Base-by-base conservation (phyloP, 202 grass and related monocot species). In the Zizania palustris region DNA sequence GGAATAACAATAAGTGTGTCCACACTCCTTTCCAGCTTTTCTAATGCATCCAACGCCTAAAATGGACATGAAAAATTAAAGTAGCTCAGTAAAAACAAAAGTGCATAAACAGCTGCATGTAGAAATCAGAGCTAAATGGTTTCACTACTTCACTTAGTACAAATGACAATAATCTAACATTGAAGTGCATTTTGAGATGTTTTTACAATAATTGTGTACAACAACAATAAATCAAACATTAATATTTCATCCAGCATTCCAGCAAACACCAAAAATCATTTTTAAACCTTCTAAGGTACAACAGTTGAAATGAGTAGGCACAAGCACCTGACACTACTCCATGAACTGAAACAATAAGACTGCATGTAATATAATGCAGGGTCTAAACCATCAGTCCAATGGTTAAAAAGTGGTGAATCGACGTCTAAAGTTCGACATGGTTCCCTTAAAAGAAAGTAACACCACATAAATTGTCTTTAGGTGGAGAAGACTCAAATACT, bases 1-100 rank as follows among this genome's bases (percentile, higher is more conserved):
- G 91, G 95, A 45, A 98, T 98, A 49, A 98, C 95, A 59, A 94
- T 94, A 35, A 98, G 95, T 22, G 96, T 95, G 36, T 98, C 91
- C 7, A 95, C 96, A 51, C 87, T 90, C 71, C 80, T 92, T 82
- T 95, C 87, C 54, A 98, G 86, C 71, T 98, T 98, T 67, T 95
- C 96, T 45, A 95, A 88, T 65, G 96, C 89, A 79, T 95, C 96
- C 45, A 95, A 49, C 51, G 96, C 96, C 96, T 98, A 80, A 73
- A 83, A 85, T 86, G 74, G 22, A 13, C 18, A 34, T 28, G 39
- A 42, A 19, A 21, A 28, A 58, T 37, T 28, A 75, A 80, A 80
- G 2, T 38, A 64, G 61, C 37, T 33, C 69, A 4, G 63, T 9
- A 68, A 15, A 72, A 44, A 53, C 4, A 67, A 6, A 21, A 9